Percentiles rank a stretch among this genome's conserved stretches.
Evolutionary conservation across 768 basidiomycete genomes (phyloP).

Genomic region (Tulasnella sp.): DNA sequence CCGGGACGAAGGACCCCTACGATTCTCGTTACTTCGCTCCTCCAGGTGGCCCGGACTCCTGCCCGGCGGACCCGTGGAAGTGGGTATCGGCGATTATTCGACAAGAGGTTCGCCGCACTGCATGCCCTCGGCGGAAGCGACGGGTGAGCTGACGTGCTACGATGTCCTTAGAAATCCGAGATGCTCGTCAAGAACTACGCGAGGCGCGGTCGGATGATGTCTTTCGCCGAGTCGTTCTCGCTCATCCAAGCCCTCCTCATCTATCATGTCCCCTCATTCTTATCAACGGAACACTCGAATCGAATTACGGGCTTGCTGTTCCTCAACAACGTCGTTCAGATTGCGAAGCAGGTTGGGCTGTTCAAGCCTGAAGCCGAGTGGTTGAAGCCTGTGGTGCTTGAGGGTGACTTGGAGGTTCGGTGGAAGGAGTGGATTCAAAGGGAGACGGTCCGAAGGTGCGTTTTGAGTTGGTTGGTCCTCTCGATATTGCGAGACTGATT

Average conservation of each 20-base stretch:
- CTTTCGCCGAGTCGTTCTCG: constrained; percentile 30
- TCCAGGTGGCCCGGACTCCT: not conserved
- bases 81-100: constrained; percentile 16
- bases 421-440: constrained; percentile 40
- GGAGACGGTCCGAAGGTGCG: constrained; percentile 38
- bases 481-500: not conserved
- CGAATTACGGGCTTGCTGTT: constrained; percentile 35
- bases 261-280: constrained; percentile 30
- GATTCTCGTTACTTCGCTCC: not conserved
- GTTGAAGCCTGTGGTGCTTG: constrained; percentile 32
- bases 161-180: constrained; percentile 35
- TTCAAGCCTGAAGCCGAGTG: constrained; percentile 36
- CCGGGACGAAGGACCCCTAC: constrained; percentile 31
- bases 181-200: constrained; percentile 35
- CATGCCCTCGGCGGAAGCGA: not conserved
- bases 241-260: constrained; percentile 37
- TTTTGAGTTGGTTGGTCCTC: constrained; percentile 23
- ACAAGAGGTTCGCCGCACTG: not conserved
- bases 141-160: not conserved
- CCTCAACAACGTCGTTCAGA: constrained; percentile 37
- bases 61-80: constrained; percentile 18
- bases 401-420: constrained; percentile 31
- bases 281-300: constrained; percentile 37
- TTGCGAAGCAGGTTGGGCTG: constrained; percentile 38
- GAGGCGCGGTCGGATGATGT: not conserved